Base-by-base conservation (phyloP, 192 early-diverging fungal species). In the Chytriomyces sp. region DNA sequence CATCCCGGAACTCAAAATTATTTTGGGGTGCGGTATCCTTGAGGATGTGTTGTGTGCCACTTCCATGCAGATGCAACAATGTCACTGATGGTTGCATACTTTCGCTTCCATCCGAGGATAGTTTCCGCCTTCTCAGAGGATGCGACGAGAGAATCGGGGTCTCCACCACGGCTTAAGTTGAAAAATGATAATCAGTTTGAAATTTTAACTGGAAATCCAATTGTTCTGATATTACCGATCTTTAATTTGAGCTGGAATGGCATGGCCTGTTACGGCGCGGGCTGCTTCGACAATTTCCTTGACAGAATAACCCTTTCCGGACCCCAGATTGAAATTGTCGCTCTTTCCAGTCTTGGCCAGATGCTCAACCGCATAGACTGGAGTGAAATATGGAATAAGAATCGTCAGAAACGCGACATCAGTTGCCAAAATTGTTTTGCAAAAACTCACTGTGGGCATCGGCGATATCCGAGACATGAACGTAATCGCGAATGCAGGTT, bases 401-500 rank as follows among this genome's bases (percentile, higher is more conserved):
- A 13, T 10, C 4, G 43, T 66, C 45, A 63, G 73, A 18, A 53
- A 43, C 7, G 11, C 20, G 9, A 73, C 57, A 45, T 10, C 67
- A 72, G 8, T n/a, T 61, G 18, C 8, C 23, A 76, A n/a, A 60
- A n/a, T n/a, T n/a, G n/a, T n/a, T n/a, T 48, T 45, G n/a, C n/a
- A n/a, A n/a, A n/a, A n/a, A n/a, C 76, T 72, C 88, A 7, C 95
- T 91, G 75, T 98, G 97, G 6, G 93, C 96, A 61, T 91, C 87
- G 20, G 96, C 95, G 45, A 97, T 85, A 73, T 98, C 97, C 67
- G 92, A 92, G 5, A 98, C 96, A 78, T 98, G 97, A 65, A 98
- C 92, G 80, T 97, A 98, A 81, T 98, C 97, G 47, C 97, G 89
- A 23, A 99, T 90, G 69, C 94, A 88, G 26, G 95, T 96, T 23